Conservation (phyloP, 192 early-diverging fungal species). For the Mortierella alpina region DNA sequence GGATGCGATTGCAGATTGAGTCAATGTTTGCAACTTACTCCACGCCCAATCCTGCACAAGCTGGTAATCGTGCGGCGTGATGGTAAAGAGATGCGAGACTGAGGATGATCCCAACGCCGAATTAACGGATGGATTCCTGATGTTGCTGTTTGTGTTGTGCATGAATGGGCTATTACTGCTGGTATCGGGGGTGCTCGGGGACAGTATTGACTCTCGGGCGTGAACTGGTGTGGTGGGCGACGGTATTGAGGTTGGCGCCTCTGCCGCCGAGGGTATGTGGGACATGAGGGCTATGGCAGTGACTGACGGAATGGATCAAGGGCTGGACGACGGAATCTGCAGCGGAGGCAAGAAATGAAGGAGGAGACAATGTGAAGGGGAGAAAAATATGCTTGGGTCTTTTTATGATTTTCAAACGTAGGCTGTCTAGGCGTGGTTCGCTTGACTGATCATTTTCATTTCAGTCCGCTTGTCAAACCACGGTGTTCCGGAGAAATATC, state of each 20-base stretch:
- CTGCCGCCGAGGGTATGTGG: slow-evolving; percentile 2
- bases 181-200: neutral
- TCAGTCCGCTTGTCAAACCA: neutral
- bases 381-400: neutral
- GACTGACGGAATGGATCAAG: no score
- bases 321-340: no score
- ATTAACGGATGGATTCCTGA: neutral
- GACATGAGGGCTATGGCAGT: neutral
- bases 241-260: neutral
- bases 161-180: slow-evolving; percentile 3
- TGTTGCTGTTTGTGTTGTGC: neutral
- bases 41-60: slow-evolving; percentile 43
- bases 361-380: neutral
- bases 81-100: slow-evolving; percentile 40
- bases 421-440: no score
- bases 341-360: neutral
- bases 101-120: slow-evolving; percentile 20
- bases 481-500: neutral
- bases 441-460: no score
- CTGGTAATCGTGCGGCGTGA: slow-evolving; percentile 35
- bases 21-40: slow-evolving; percentile 23
- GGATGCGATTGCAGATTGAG: neutral
- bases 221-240: neutral
- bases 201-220: neutral
- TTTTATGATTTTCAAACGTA: no score